Conservation (phyloP, 306 rosid species). For the Cyclanthera cordifolia region DNA sequence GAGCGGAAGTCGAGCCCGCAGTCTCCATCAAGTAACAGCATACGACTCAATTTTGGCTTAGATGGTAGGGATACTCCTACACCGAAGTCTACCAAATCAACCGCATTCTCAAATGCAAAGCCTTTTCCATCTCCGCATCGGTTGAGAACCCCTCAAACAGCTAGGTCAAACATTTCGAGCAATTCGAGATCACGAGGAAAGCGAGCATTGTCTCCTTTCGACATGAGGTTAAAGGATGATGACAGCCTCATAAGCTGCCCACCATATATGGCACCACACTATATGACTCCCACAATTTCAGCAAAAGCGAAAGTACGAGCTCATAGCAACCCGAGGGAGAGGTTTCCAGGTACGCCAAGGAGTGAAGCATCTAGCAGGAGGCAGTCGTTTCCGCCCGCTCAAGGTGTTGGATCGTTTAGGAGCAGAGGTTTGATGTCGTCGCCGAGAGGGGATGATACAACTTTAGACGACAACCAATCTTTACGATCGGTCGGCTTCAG, state of each 20-base stretch:
- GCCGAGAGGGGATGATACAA: slow-evolving; percentile 41
- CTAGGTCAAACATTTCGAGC: slow-evolving; percentile 33
- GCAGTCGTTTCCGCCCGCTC: slow-evolving; percentile 66
- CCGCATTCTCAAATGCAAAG: slow-evolving; percentile 34
- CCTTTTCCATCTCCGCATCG: slow-evolving; percentile 11
- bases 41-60: slow-evolving; percentile 39
- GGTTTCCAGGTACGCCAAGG: slow-evolving; percentile 60
- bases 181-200: slow-evolving; percentile 34
- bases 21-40: slow-evolving; percentile 39
- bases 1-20: slow-evolving; percentile 41
- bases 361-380: slow-evolving; percentile 57
- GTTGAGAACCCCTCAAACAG: slow-evolving; percentile 30
- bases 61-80: slow-evolving; percentile 42
- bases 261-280: slow-evolving; percentile 74
- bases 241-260: slow-evolving; percentile 94
- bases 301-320: slow-evolving; percentile 72
- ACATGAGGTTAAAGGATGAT: slow-evolving; percentile 53
- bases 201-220: slow-evolving; percentile 51
- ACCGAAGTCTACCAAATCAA: slow-evolving; percentile 69
- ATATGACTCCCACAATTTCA: slow-evolving; percentile 75
- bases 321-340: slow-evolving; percentile 64
- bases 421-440: slow-evolving; percentile 40
- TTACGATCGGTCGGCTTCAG: slow-evolving; percentile 58
- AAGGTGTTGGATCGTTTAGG: slow-evolving; percentile 73
- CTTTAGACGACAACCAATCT: slow-evolving; percentile 47